A percentile compares a stretch with the other conserved stretches of the same genome.
Evolutionary conservation across 2,329 filamentous ascomycete genomes (phyloP).

Genomic region (Onygena corvina): DNA sequence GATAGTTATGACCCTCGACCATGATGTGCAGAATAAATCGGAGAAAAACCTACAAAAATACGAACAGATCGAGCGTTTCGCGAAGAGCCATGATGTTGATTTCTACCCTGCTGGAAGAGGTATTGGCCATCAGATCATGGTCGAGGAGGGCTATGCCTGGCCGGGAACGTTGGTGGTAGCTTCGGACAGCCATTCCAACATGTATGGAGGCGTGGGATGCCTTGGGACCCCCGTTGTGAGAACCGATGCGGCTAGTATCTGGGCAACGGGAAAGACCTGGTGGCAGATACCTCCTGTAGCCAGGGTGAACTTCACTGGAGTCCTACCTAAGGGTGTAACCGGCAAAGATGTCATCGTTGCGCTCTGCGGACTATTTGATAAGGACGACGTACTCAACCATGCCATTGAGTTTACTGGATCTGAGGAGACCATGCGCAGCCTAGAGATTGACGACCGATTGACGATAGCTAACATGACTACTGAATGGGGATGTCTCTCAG

Average conservation of each 20-base stretch:
- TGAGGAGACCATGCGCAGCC: constrained; percentile 59
- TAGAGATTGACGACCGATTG: constrained; percentile 58
- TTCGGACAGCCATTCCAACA: constrained; percentile 58
- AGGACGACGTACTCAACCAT: constrained; percentile 82
- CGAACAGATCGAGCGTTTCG: constrained; percentile 67
- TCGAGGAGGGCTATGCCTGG: constrained; percentile 76
- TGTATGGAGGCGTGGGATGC: constrained; percentile 69
- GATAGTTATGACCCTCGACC: constrained; percentile 73
- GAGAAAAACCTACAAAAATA: constrained; percentile 77
- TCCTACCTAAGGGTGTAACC: constrained; percentile 65
- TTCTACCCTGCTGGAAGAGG: constrained; percentile 68
- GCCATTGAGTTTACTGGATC: constrained; percentile 77
- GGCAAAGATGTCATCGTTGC: constrained; percentile 93
- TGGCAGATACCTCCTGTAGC: constrained; percentile 79
- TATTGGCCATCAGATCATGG: constrained; percentile 68
- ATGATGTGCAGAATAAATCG: constrained; percentile 75
- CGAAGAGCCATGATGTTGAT: constrained; percentile 59
- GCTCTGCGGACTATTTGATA: constrained; percentile 73
- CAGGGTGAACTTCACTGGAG: constrained; percentile 63
- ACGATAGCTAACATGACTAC: constrained; percentile 66
- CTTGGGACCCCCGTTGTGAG: constrained; percentile 72
- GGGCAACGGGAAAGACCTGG: constrained; percentile 73
- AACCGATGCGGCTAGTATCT: constrained; percentile 77
- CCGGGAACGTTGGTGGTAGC: constrained; percentile 74
- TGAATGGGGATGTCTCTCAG: constrained; percentile 60